phyloP scores from a whole-genome alignment of 2,329 filamentous ascomycete species.

The Stachybotrys chartarum region DNA sequence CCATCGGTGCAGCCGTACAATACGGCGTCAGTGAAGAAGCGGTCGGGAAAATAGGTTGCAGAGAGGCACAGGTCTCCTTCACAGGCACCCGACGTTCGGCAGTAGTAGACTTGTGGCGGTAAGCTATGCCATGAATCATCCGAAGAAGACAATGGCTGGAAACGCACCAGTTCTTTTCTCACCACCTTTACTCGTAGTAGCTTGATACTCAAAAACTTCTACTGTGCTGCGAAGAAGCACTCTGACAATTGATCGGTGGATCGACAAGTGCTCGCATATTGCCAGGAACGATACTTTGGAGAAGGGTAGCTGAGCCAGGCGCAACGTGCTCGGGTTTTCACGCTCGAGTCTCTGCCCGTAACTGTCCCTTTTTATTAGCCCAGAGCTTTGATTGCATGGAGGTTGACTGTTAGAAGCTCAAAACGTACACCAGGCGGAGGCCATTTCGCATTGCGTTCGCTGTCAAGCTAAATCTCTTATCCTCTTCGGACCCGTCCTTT shows the following conservation, averaged over 20 bases:
- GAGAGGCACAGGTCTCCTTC: constrained; percentile 1
- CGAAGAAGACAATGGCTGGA: too few relatives aligned
- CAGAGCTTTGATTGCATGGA: background rate
- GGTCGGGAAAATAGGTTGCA: constrained; percentile 3
- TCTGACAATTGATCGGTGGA: background rate
- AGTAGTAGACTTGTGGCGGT: constrained; percentile 3
- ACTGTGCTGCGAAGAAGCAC: background rate
- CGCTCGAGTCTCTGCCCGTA: background rate
- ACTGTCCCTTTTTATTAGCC: background rate
- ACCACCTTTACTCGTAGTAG: too few relatives aligned
- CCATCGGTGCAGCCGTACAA: constrained; percentile 5
- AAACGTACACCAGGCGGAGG: background rate
- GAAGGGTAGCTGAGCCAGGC: background rate
- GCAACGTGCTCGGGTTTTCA: background rate
- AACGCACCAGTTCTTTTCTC: too few relatives aligned
- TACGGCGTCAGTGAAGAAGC: constrained; percentile 1
- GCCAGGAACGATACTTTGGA: background rate
- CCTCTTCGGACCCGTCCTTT: too few relatives aligned
- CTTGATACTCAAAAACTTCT: background rate
- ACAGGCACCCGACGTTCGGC: constrained; percentile 5
- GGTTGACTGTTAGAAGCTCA: too few relatives aligned
- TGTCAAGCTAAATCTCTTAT: too few relatives aligned
- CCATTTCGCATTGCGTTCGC: background rate
- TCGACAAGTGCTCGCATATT: background rate
- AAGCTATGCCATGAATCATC: too few relatives aligned